Conservation (phyloP, 371 early-diverging fungal species). For the Saksenaea oblongispora region DNA sequence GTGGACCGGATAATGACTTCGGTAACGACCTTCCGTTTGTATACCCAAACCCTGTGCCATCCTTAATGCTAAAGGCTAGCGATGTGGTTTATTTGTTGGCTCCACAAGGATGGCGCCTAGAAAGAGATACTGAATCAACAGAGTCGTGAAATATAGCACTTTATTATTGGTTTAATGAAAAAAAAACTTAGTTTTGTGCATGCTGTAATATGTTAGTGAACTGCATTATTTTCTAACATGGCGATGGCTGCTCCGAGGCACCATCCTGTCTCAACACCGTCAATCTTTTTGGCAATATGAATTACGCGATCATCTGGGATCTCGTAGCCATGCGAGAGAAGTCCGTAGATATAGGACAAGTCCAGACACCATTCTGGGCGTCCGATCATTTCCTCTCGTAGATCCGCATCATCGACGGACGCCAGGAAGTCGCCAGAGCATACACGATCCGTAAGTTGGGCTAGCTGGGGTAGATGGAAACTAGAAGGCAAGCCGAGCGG, state of each 20-base stretch:
- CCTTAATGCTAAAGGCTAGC: constrained; percentile 29
- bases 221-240: constrained; percentile 55
- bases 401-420: constrained; percentile 42
- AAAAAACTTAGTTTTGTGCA: too few relatives aligned
- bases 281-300: constrained; percentile 89
- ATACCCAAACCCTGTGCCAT: constrained; percentile 55
- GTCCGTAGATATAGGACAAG: constrained; percentile 81
- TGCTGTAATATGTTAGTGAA: neutral
- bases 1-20: constrained; percentile 42
- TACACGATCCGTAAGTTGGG: constrained; percentile 60
- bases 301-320: constrained; percentile 73
- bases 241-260: constrained; percentile 92
- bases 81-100: constrained; percentile 31
- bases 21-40: constrained; percentile 54
- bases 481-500: constrained; percentile 68
- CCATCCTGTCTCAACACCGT: constrained; percentile 95
- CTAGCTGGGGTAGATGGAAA: constrained; percentile 63
- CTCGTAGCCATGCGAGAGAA: constrained; percentile 86
- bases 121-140: neutral
- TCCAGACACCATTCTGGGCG: constrained; percentile 89
- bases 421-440: constrained; percentile 63
- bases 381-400: constrained; percentile 51
- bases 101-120: constrained; percentile 25
- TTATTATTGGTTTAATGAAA: neutral
- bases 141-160: too few relatives aligned